These are phyloP conservation scores for Xylaria scruposa DNA, from an alignment of 495 filamentous ascomycete genomes.

Conservation along the genomic window DNA sequence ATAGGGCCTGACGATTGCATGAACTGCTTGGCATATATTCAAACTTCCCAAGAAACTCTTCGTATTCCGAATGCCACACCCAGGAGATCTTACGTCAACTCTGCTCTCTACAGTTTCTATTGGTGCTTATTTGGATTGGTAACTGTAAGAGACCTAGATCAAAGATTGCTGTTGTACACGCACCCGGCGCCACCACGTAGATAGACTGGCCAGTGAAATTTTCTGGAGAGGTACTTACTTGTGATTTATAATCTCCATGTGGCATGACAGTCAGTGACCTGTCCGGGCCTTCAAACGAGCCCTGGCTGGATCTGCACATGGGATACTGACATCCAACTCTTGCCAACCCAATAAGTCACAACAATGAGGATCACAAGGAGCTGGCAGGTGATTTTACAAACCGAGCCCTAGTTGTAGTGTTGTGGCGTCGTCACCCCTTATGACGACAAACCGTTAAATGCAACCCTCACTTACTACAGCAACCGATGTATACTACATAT, in stretches of 20 bases:
- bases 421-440: background rate
- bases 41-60: background rate
- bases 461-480: background rate
- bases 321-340: background rate
- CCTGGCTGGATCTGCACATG: background rate
- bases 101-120: background rate
- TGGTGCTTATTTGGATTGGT: background rate
- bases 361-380: background rate
- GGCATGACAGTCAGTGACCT: background rate
- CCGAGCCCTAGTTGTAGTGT: background rate
- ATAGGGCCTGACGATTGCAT: background rate
- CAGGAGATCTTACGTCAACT: background rate
- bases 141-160: background rate
- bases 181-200: background rate
- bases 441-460: background rate
- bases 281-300: background rate
- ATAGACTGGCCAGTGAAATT: background rate
- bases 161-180: background rate
- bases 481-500: background rate
- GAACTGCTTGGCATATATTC: background rate
- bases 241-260: background rate
- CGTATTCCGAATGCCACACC: background rate
- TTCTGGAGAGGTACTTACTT: background rate
- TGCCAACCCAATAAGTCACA: background rate
- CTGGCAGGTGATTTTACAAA: background rate